phyloP scores from a whole-genome alignment of 495 filamentous ascomycete species.

The Penicillium atrosanguineum region DNA sequence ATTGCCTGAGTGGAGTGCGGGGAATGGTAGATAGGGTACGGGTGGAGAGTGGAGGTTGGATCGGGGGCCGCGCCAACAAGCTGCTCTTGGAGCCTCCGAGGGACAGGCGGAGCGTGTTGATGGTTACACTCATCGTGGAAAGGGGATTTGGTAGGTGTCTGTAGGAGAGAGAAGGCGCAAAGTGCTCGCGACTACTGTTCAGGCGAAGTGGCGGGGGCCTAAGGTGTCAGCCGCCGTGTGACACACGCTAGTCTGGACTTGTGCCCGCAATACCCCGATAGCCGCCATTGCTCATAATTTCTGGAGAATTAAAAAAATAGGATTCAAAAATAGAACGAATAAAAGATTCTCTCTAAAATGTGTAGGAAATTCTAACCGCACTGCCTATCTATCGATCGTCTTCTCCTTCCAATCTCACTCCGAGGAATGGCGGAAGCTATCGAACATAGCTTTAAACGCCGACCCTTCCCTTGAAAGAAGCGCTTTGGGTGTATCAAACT shows the following conservation, averaged over 20 bases:
- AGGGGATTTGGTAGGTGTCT: background rate
- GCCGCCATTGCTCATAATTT: background rate
- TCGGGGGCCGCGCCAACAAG: background rate
- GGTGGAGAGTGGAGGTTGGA: slow-evolving; percentile 1
- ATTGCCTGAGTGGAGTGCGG: background rate
- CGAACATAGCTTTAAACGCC: slow-evolving; percentile 18
- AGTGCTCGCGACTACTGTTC: background rate
- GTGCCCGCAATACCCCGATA: background rate
- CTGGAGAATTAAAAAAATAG: background rate
- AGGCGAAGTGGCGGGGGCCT: background rate
- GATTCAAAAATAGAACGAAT: background rate
- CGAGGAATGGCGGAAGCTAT: slow-evolving; percentile 10
- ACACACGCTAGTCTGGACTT: background rate
- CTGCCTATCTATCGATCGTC: background rate
- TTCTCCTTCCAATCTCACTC: background rate
- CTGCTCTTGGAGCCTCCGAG: background rate
- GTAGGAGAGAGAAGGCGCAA: background rate
- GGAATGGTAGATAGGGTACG: background rate
- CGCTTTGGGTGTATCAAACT: slow-evolving; percentile 25
- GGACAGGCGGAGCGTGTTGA: background rate
- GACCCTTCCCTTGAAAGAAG: slow-evolving; percentile 18
- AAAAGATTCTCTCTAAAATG: too few relatives aligned
- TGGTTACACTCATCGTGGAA: background rate
- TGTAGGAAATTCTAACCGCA: too few relatives aligned
- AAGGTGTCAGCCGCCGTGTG: background rate